phyloP scores from a whole-genome alignment of 2,329 filamentous ascomycete genomes.

The Coniochaeta pulveracea region DNA sequence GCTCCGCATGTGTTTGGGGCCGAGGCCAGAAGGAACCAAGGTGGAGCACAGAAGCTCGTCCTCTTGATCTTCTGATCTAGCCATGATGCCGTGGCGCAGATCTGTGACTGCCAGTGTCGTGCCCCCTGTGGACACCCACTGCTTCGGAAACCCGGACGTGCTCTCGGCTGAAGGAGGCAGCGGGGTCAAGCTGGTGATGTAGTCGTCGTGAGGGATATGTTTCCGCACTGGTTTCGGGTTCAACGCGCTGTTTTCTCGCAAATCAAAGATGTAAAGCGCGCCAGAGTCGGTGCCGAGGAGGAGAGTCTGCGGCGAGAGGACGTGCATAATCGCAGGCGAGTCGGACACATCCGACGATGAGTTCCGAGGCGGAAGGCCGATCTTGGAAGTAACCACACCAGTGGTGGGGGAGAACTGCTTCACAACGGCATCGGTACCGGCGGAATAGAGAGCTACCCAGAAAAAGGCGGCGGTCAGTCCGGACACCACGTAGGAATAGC shows the following conservation, averaged over 20 bases:
- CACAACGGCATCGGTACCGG: constrained; percentile 44
- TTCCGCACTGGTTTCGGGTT: constrained; percentile 61
- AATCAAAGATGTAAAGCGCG: constrained; percentile 77
- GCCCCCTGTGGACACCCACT: constrained; percentile 89
- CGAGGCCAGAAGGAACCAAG: constrained; percentile 61
- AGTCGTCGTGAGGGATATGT: constrained; percentile 82
- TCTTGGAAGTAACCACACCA: constrained; percentile 68
- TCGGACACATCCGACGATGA: constrained; percentile 43
- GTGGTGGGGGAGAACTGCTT: constrained; percentile 43
- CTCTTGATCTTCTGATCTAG: constrained; percentile 88
- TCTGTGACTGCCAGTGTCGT: constrained; percentile 88
- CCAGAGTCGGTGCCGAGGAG: constrained; percentile 86
- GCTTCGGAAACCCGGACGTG: constrained; percentile 82
- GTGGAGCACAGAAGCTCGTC: constrained; percentile 79
- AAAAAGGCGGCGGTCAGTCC: constrained; percentile 2
- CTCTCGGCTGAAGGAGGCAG: constrained; percentile 70
- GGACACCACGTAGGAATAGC: neutral
- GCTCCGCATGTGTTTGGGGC: constrained; percentile 51
- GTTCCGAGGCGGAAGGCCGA: constrained; percentile 55
- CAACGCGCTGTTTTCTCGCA: constrained; percentile 50
- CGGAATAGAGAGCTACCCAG: constrained; percentile 46
- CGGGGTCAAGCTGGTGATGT: constrained; percentile 77
- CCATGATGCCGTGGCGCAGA: constrained; percentile 72
- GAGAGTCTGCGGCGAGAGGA: constrained; percentile 76
- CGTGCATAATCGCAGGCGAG: constrained; percentile 65